phyloP scores from a whole-genome alignment of 306 rosid genomes.

The Trifolium fragiferum region DNA sequence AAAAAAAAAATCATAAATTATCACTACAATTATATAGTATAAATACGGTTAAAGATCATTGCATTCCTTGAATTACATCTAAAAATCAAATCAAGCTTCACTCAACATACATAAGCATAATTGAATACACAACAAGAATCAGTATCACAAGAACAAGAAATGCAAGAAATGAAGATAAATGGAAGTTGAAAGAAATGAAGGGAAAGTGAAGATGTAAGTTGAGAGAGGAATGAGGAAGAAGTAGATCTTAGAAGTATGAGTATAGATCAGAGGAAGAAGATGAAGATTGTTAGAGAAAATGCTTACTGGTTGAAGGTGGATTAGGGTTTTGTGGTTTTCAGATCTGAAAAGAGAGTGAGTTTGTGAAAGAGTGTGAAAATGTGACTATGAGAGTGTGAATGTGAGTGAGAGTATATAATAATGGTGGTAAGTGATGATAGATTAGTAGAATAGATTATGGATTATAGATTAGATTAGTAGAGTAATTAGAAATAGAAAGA shows the following conservation, averaged over 20 bases:
- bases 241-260: neutral
- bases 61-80: conserved; percentile 18
- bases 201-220: too few relatives aligned
- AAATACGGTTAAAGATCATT: neutral
- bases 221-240: neutral
- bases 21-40: neutral
- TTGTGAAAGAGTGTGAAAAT: neutral
- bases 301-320: neutral
- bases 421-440: neutral
- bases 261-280: conserved; percentile 6
- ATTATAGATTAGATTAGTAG: neutral
- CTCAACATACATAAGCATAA: neutral
- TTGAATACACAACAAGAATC: neutral
- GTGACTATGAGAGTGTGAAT: neutral
- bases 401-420: neutral
- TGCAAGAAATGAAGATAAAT: neutral
- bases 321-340: conserved; percentile 11
- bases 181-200: too few relatives aligned
- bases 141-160: neutral
- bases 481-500: neutral
- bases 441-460: neutral
- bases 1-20: neutral
- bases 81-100: conserved; percentile 8
- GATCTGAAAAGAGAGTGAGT: conserved; percentile 11
- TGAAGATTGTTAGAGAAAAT: neutral